Conservation (phyloP, 768 basidiomycete species). For the Collybiopsis confluens region DNA sequence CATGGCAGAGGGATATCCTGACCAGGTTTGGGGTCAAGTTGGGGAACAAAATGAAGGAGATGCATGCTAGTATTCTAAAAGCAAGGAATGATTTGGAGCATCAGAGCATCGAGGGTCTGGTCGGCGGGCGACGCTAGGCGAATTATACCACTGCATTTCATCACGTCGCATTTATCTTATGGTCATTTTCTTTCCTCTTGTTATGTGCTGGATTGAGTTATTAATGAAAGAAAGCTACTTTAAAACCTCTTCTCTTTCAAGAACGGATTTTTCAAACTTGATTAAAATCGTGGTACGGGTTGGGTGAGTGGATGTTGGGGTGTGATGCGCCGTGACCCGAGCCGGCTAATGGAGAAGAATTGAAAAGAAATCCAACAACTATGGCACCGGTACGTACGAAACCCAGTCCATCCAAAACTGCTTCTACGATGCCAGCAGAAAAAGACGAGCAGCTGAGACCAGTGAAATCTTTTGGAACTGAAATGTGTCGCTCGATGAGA, state of each 20-base stretch:
- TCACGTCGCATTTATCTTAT: too few relatives aligned
- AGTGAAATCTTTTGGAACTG: conserved; percentile 91
- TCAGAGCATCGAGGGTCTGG: conserved; percentile 90
- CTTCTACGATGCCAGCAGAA: conserved; percentile 96
- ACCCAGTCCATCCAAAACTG: conserved; percentile 88
- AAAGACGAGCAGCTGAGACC: conserved; percentile 96
- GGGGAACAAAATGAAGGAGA: conserved; percentile 95
- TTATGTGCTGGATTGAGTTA: too few relatives aligned
- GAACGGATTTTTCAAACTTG: conserved; percentile 88
- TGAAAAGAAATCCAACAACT: background rate
- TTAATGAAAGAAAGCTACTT: too few relatives aligned
- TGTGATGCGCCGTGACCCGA: conserved; percentile 92
- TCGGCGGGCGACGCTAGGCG: conserved; percentile 35
- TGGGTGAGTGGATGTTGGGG: conserved; percentile 76
- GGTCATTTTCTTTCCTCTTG: too few relatives aligned
- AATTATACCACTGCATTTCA: too few relatives aligned
- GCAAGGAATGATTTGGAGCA: conserved; percentile 94
- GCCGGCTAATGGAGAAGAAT: conserved; percentile 65
- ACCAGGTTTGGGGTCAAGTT: conserved; percentile 90
- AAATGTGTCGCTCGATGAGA: conserved; percentile 84
- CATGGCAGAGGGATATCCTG: conserved; percentile 95
- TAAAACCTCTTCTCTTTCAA: conserved; percentile 90
- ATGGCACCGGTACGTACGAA: conserved; percentile 58
- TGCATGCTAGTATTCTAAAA: conserved; percentile 89
- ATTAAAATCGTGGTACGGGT: conserved; percentile 94